Base-by-base conservation (phyloP, 352 stramenopile genomes). In the Peronosclerospora sorghi region DNA sequence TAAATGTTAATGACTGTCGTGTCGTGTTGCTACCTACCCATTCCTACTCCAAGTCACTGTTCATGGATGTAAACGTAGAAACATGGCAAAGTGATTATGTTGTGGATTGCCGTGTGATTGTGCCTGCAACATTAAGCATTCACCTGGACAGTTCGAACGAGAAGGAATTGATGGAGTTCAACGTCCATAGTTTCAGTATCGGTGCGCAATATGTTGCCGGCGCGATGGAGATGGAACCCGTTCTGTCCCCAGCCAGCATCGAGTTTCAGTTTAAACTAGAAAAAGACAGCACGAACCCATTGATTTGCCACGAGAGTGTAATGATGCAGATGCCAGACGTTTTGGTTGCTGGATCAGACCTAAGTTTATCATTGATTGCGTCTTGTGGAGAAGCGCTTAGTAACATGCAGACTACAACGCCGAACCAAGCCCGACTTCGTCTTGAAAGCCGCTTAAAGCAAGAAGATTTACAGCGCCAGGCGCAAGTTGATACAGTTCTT, bases 251-350 rank as follows among this genome's bases (percentile, higher is more conserved):
- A 23, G 77, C 61, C 21, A 61, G 37, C 13, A 44, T 85, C 38
- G 51, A 57, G 14, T 66, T 71, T 20, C 54, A 65, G 23, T 82
- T 82, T 39, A 54, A 49, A 12, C 56, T 80, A 8, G 65, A 78
- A 17, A 62, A 83, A 60, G 68, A 83, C 34, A 9, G 43, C 6
- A 50, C 54, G 6, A 38, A 76, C 27, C 41, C 38, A 6, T 45
- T 60, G 34, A 40, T 65, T 49, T 74, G 63, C 35, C 60, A 73
- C 45, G 62, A 83, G 30, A 67, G 53, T 15, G 51, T 86, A 28
- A 50, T 59, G 42, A 62, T 86, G 44, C 59, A 80, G 19, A 66
- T 84, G 44, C 72, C 74, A 10, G 72, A 86, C 44, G 57, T 84
- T 36, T 48, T 73, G 30, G 41, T 86, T 24, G 66, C 65, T 56